phyloP scores from a whole-genome alignment of 345 rosid species.

The Eucalyptus curtisii region DNA sequence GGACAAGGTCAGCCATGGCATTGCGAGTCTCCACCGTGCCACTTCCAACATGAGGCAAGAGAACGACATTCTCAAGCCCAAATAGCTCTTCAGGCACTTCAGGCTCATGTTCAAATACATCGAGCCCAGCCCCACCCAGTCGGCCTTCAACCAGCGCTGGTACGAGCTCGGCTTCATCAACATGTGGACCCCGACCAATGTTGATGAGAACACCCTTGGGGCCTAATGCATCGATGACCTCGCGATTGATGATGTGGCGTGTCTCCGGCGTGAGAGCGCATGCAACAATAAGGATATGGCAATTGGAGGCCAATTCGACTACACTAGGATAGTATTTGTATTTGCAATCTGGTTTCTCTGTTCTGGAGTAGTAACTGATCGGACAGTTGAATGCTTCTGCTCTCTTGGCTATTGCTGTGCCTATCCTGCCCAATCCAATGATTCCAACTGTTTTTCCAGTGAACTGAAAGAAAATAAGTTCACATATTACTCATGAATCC shows the following conservation, averaged over 20 bases:
- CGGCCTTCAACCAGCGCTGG: slow-evolving; percentile 32
- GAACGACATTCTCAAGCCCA: slow-evolving; percentile 30
- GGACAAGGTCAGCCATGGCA: slow-evolving; percentile 11
- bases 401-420: slow-evolving; percentile 28
- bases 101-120: slow-evolving; percentile 27
- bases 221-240: slow-evolving; percentile 33
- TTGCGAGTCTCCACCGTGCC: slow-evolving; percentile 9
- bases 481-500: neutral
- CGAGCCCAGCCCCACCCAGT: slow-evolving; percentile 30
- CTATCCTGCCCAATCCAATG: slow-evolving; percentile 38
- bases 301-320: slow-evolving; percentile 20
- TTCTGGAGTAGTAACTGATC: slow-evolving; percentile 22
- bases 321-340: slow-evolving; percentile 21
- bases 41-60: slow-evolving; percentile 29
- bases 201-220: slow-evolving; percentile 37
- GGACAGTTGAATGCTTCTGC: slow-evolving; percentile 35
- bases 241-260: slow-evolving; percentile 13
- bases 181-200: slow-evolving; percentile 28
- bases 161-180: slow-evolving; percentile 27
- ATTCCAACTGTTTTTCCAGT: slow-evolving; percentile 33
- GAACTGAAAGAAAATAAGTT: slow-evolving; percentile 5
- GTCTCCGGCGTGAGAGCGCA: slow-evolving; percentile 25
- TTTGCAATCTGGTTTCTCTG: slow-evolving; percentile 3
- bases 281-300: slow-evolving; percentile 26
- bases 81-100: slow-evolving; percentile 23